Base-by-base conservation (phyloP, 2,329 filamentous ascomycete genomes). In the Colletotrichum coccodes region DNA sequence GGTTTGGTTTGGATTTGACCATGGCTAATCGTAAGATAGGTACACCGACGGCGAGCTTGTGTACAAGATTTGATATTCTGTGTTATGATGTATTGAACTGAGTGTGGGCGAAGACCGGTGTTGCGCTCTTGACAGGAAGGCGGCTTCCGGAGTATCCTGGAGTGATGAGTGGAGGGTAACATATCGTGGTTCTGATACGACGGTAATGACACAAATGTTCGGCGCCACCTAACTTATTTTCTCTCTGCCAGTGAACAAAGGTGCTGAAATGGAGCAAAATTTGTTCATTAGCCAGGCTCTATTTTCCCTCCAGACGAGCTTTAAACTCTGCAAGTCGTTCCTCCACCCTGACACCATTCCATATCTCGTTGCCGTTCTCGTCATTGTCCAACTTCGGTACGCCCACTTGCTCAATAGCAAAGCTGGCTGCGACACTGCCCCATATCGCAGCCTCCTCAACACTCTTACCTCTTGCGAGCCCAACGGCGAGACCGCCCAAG, bases 351-450 rank as follows among this genome's bases (percentile, higher is more conserved):
- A 84, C 82, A 2, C 86, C 87, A 75, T 92, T 92, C 90, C 90
- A 92, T 21, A 82, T 86, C 78, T 92, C 90, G 26, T 74, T 72
- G 6, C 83, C 85, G 4, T 82, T 72, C 9, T 78, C 80, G 59
- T 84, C 79, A 54, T 75, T 74, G 2, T 77, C 81, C 14, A 94
- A 75, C 1, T 78, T 78, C 0, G 95, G 95, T 78, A 97, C 89
- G 0, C 96, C 95, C 60, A 97, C 90, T 79, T 99, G 96, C 80
- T 99, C 95, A 74, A 99, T 97, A 18, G 94, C 94, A 79, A 97
- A 96, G 75, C 94, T 95, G 8, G 96, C 95, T 2, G 94, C 92
- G 6, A 98, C 87, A 52, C 89, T 92, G 5, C 91, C 96, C 89
- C 92, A 95, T 0, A 89, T 84, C 6, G 92, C 90, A 6, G 94